Evolutionary conservation across 2,329 filamentous ascomycete genomes (phyloP).

Genomic region (Colletotrichum liaoningense): DNA sequence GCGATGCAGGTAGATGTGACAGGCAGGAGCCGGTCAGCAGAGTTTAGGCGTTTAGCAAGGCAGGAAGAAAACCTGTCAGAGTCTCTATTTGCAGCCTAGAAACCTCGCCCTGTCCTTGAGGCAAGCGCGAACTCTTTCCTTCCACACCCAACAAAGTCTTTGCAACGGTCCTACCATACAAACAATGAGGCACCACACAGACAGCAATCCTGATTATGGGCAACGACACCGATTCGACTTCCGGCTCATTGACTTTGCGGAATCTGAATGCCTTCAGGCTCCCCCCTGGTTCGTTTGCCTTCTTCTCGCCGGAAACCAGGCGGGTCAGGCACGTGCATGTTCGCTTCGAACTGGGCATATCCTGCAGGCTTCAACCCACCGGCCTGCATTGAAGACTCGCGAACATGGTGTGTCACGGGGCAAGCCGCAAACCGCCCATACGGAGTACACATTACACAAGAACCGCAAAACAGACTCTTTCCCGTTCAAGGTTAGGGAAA

Average conservation of each 20-base stretch:
- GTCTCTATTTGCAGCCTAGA: conserved; percentile 2
- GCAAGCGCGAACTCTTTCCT: not conserved
- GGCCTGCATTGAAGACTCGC: conserved; percentile 7
- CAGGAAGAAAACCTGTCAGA: not conserved
- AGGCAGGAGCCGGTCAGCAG: not conserved
- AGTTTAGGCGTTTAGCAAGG: not conserved
- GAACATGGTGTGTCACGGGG: conserved; percentile 10
- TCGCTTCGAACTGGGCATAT: conserved; percentile 21
- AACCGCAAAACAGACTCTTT: conserved; percentile 25
- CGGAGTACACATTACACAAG: not conserved
- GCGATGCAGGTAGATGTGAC: not conserved
- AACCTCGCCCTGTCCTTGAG: not conserved
- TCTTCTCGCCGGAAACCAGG: not conserved
- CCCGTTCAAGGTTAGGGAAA: not conserved
- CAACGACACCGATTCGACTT: conserved; percentile 1
- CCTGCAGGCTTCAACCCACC: not conserved
- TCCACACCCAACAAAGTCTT: not conserved
- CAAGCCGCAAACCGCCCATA: not conserved
- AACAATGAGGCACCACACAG: not conserved
- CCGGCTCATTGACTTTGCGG: not conserved
- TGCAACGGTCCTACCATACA: not conserved
- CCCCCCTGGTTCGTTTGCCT: not conserved
- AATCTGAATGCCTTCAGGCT: not conserved
- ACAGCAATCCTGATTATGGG: not conserved
- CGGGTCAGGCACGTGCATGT: conserved; percentile 10